phyloP scores from a whole-genome alignment of 352 stramenopile genomes.

The Globisporangium uncinulatum region DNA sequence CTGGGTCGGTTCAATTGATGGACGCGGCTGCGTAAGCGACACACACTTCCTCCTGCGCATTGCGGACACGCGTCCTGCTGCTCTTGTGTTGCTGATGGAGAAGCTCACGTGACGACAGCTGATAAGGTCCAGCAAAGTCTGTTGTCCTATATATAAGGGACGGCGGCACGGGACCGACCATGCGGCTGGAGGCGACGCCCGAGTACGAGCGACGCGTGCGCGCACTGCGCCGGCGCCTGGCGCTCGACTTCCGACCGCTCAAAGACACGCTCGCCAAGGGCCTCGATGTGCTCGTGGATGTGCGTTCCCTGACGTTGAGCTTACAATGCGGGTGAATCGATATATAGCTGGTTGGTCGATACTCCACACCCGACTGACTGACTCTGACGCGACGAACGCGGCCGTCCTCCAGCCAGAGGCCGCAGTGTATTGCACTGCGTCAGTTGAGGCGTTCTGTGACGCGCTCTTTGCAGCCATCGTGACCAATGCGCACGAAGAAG shows the following conservation, averaged over 20 bases:
- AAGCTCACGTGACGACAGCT: too few species aligned
- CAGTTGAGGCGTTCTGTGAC: slow-evolving; percentile 47
- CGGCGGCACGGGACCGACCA: too few species aligned
- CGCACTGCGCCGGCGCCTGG: slow-evolving; percentile 36
- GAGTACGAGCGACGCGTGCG: slow-evolving; percentile 41
- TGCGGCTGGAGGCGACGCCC: slow-evolving; percentile 20
- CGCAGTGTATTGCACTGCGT: slow-evolving; percentile 45
- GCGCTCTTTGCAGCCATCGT: slow-evolving; percentile 42
- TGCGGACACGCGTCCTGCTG: too few species aligned
- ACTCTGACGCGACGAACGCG: too few species aligned
- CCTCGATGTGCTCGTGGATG: slow-evolving; percentile 40
- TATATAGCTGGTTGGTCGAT: too few species aligned
- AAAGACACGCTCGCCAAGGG: slow-evolving; percentile 37
- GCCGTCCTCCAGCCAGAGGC: slow-evolving; percentile 50
- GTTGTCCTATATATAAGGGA: too few species aligned
- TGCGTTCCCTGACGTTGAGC: slow-evolving; percentile 11
- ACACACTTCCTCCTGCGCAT: too few species aligned
- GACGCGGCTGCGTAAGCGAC: too few species aligned
- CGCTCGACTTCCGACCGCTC: slow-evolving; percentile 52
- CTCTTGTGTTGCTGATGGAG: too few species aligned
- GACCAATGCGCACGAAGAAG: slow-evolving; percentile 33
- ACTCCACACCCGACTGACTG: too few species aligned
- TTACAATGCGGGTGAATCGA: background rate
- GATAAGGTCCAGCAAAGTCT: too few species aligned
- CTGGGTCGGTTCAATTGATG: too few species aligned